These are phyloP conservation scores for Boletus reticuloceps DNA, from an alignment of 768 basidiomycete species.

Conservation along the genomic window DNA sequence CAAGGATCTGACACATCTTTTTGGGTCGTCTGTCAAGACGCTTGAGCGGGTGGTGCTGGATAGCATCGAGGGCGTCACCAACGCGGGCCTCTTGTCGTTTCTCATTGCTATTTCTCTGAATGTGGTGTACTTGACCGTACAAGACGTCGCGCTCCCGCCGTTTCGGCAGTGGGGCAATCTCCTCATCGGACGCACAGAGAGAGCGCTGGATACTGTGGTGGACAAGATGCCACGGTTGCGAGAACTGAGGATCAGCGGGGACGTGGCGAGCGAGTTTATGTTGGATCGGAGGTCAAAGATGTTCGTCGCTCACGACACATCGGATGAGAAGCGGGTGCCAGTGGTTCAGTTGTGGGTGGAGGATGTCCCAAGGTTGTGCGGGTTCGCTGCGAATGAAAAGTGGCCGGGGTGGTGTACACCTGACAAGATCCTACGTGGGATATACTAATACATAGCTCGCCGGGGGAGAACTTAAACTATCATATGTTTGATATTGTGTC, in stretches of 20 bases:
- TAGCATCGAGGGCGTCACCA: conserved; percentile 18
- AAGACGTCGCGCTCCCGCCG: conserved; percentile 20
- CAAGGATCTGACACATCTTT: conserved; percentile 17
- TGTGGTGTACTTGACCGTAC: conserved; percentile 13
- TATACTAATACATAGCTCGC: neutral
- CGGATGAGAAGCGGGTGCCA: neutral
- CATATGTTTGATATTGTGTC: neutral
- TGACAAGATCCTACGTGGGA: neutral
- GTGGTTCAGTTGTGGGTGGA: conserved; percentile 20
- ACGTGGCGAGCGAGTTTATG: conserved; percentile 26
- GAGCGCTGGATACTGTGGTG: conserved; percentile 17
- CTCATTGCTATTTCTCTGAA: conserved; percentile 9
- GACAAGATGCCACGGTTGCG: conserved; percentile 18
- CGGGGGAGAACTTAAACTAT: neutral
- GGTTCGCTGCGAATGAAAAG: conserved; percentile 17
- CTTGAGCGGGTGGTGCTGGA: conserved; percentile 21
- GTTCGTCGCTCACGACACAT: conserved; percentile 4
- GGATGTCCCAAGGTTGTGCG: conserved; percentile 20
- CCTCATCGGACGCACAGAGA: conserved; percentile 15
- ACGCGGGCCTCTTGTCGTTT: conserved; percentile 14
- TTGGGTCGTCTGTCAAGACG: conserved; percentile 5
- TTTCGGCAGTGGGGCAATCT: conserved; percentile 15
- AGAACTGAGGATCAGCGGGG: conserved; percentile 19
- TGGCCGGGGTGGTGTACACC: conserved; percentile 25
- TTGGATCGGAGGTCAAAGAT: conserved; percentile 18